A percentile compares a stretch with the other conserved stretches of the same genome.
These are phyloP conservation scores for Leavenworthia alabamica DNA, from an alignment of 345 rosid species.

Conservation along the genomic window DNA sequence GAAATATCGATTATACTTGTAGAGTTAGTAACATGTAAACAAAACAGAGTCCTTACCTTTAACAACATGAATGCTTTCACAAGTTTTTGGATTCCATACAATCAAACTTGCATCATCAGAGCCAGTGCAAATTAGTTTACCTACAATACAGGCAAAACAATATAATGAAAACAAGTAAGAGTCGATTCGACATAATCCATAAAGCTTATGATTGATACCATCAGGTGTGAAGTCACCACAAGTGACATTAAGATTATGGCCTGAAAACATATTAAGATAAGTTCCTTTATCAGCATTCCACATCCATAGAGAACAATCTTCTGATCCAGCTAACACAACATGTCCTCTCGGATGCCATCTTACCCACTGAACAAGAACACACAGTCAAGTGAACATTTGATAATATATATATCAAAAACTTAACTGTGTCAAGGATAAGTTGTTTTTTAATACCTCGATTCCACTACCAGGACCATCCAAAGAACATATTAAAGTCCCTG, in stretches of 20 bases:
- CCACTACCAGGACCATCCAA: constrained; percentile 71
- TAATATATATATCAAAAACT: too few relatives aligned
- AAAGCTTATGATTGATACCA: constrained; percentile 40
- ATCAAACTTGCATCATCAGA: constrained; percentile 87
- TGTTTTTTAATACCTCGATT: constrained; percentile 58
- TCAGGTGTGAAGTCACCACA: constrained; percentile 97
- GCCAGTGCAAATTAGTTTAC: constrained; percentile 84
- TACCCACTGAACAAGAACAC: constrained; percentile 59
- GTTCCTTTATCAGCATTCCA: constrained; percentile 88
- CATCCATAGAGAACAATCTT: constrained; percentile 80
- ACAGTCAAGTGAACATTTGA: neutral
- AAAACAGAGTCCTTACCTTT: too few relatives aligned
- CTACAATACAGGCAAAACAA: too few relatives aligned
- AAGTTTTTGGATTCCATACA: constrained; percentile 84
- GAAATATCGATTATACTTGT: too few relatives aligned
- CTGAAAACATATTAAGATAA: constrained; percentile 63
- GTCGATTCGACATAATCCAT: neutral
- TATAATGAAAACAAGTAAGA: too few relatives aligned
- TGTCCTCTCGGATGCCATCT: constrained; percentile 94
- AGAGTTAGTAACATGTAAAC: too few relatives aligned
- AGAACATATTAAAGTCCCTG: constrained; percentile 48
- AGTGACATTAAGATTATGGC: constrained; percentile 65
- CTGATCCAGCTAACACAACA: constrained; percentile 79
- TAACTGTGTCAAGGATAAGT: neutral
- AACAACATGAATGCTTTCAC: constrained; percentile 60